phyloP scores from a whole-genome alignment of 345 rosid genomes.

The Eucalyptus urophylla region DNA sequence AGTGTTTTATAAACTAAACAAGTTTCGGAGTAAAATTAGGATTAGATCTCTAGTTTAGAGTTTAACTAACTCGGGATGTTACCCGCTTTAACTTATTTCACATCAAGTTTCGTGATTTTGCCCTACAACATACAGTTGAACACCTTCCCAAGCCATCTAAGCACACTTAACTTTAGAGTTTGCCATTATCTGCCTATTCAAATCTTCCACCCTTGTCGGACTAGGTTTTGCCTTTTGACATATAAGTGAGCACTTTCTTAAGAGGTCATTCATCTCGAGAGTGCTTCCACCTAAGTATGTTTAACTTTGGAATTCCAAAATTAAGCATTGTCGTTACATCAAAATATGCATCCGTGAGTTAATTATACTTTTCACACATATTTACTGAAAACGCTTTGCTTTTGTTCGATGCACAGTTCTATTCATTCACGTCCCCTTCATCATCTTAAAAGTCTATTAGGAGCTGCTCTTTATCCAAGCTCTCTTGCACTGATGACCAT shows the following conservation, averaged over 20 bases:
- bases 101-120: accelerated
- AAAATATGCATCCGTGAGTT: no score
- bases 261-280: background rate
- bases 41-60: background rate
- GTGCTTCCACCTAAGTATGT: background rate
- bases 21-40: accelerated
- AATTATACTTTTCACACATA: no score
- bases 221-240: no score
- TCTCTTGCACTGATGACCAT: accelerated
- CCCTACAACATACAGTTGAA: accelerated
- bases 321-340: background rate
- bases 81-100: accelerated
- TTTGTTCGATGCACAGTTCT: accelerated
- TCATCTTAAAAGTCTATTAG: accelerated
- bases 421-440: background rate
- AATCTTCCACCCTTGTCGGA: no score
- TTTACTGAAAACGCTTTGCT: accelerated
- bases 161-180: background rate
- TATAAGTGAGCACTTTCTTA: no score
- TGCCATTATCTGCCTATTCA: no score
- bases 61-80: accelerated
- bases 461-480: background rate
- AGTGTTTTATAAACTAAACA: background rate
- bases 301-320: no score
- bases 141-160: background rate